Percentiles rank a stretch among this genome's conserved stretches.
Conservation (phyloP, 768 basidiomycete species). For the Mycena venus region DNA sequence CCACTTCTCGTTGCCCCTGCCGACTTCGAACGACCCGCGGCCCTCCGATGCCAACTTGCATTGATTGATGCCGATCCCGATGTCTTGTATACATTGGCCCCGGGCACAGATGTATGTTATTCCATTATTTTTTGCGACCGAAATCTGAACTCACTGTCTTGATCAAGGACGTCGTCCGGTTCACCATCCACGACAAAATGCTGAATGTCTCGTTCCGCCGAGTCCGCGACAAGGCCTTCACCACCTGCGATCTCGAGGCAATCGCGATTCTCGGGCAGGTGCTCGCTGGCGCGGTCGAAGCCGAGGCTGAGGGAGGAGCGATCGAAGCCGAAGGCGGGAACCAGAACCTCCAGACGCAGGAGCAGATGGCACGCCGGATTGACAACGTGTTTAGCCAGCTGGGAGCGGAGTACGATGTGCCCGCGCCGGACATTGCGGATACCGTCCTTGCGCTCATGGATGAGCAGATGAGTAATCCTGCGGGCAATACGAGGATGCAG, state of each 20-base stretch:
- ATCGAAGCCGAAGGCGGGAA: neutral
- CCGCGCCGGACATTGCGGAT: neutral
- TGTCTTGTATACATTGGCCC: slow-evolving; percentile 4
- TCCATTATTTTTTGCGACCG: neutral
- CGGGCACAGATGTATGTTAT: slow-evolving; percentile 6
- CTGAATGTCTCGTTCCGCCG: slow-evolving; percentile 19
- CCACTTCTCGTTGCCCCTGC: slow-evolving; percentile 10
- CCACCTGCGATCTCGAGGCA: slow-evolving; percentile 6
- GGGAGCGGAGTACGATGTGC: slow-evolving; percentile 9
- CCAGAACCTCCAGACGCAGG: too few species aligned
- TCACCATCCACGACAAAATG: slow-evolving; percentile 19
- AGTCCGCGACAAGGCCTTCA: slow-evolving; percentile 21
- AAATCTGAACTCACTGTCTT: neutral
- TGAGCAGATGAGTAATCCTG: neutral
- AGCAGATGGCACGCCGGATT: neutral
- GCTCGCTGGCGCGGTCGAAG: neutral
- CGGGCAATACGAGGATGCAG: neutral
- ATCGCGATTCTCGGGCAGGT: slow-evolving; percentile 11
- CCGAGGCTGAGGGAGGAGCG: neutral
- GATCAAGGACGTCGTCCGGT: slow-evolving; percentile 15
- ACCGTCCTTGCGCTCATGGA: neutral
- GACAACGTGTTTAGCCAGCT: neutral
- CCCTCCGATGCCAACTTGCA: slow-evolving; percentile 15
- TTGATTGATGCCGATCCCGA: slow-evolving; percentile 19
- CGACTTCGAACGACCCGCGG: slow-evolving; percentile 12